Evolutionary conservation across 805 yeast species (phyloP).

Genomic region (Zygoascus bituminiphila): DNA sequence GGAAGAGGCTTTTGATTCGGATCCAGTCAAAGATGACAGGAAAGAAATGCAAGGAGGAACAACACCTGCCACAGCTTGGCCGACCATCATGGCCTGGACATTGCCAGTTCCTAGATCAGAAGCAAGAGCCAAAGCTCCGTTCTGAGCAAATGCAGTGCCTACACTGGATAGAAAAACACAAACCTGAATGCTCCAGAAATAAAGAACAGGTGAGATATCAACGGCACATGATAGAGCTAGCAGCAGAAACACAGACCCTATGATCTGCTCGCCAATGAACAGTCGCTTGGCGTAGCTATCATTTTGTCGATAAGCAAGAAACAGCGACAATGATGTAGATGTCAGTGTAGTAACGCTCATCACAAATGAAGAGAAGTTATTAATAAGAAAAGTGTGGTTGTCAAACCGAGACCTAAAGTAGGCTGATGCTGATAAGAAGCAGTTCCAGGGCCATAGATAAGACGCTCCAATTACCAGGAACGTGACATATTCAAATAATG

Average conservation of each 20-base stretch:
- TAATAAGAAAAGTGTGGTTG: constrained; percentile 27
- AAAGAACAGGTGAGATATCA: constrained; percentile 16
- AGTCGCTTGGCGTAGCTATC: constrained; percentile 53
- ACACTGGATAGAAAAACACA: constrained; percentile 58
- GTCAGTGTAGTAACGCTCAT: constrained; percentile 78
- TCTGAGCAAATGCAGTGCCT: constrained; percentile 79
- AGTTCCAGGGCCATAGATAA: constrained; percentile 94
- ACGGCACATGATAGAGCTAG: constrained; percentile 43
- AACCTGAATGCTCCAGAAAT: constrained; percentile 47
- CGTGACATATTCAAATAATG: constrained; percentile 38
- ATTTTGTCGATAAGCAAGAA: constrained; percentile 60
- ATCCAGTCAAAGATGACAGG: constrained; percentile 37
- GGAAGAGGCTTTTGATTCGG: constrained; percentile 7
- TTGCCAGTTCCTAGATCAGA: constrained; percentile 65
- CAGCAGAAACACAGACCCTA: constrained; percentile 47
- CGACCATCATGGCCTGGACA: constrained; percentile 89
- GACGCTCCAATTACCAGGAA: constrained; percentile 69
- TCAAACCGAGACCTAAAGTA: constrained; percentile 61
- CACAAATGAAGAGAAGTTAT: constrained; percentile 72
- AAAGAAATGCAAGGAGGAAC: constrained; percentile 71
- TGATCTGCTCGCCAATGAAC: constrained; percentile 49
- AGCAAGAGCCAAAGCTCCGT: constrained; percentile 82
- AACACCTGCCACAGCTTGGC: constrained; percentile 92
- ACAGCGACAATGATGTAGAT: constrained; percentile 50
- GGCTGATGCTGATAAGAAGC: constrained; percentile 76